Conservation (phyloP, 179 eudicot genomes). For the Camellia oleifera region DNA sequence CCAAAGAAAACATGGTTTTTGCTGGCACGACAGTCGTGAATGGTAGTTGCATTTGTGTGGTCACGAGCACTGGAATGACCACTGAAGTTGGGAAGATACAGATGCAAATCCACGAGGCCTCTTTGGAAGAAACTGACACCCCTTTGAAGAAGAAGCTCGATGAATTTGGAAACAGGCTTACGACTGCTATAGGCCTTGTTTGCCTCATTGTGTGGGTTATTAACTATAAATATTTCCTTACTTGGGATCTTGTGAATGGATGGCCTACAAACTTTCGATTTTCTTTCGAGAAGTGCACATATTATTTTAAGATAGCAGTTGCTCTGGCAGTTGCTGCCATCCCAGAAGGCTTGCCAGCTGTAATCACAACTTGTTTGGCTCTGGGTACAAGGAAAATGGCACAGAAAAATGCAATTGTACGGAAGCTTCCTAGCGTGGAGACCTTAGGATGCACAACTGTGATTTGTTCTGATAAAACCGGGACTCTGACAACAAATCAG, state of each 20-base stretch:
- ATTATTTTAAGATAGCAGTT: constrained; percentile 80
- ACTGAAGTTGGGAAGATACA: constrained; percentile 64
- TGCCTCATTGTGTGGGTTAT: constrained; percentile 68
- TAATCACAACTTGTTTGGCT: constrained; percentile 84
- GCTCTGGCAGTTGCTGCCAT: constrained; percentile 91
- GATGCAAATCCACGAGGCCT: constrained; percentile 57
- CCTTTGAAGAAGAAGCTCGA: constrained; percentile 63
- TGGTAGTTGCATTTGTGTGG: constrained; percentile 63
- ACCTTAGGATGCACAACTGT: constrained; percentile 93
- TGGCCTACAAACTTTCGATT: constrained; percentile 67
- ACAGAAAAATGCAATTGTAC: constrained; percentile 77
- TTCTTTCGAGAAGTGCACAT: constrained; percentile 82
- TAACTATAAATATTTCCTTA: constrained; percentile 70
- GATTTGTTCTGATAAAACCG: constrained; percentile 92
- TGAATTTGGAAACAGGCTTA: constrained; percentile 51
- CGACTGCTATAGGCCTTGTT: constrained; percentile 49
- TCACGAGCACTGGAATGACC: constrained; percentile 46
- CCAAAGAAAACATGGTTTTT: constrained; percentile 82
- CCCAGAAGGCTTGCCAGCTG: constrained; percentile 88
- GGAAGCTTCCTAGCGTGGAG: constrained; percentile 88
- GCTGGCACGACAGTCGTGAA: constrained; percentile 82
- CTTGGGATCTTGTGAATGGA: constrained; percentile 72
- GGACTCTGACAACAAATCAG: constrained; percentile 92
- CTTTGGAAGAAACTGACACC: constrained; percentile 49
- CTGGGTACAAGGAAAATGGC: constrained; percentile 92